Evolutionary conservation across 768 basidiomycete species (phyloP).

Genomic region (Termitomyces sp.): DNA sequence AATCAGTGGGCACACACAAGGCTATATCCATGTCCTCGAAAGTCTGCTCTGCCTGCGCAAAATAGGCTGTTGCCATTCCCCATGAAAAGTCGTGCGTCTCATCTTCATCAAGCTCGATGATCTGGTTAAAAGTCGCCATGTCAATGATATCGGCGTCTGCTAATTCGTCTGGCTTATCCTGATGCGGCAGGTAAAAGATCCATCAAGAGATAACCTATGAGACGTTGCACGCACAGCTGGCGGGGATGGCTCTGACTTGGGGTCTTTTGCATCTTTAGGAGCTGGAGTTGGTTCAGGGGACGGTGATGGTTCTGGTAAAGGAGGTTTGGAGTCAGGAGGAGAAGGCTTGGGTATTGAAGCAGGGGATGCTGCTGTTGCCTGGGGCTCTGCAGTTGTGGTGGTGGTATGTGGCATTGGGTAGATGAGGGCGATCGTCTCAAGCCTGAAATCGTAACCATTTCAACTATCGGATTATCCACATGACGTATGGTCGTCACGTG

Average conservation of each 20-base stretch:
- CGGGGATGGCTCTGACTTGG: background rate
- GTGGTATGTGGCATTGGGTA: conserved; percentile 5
- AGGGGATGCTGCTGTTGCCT: background rate
- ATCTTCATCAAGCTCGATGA: conserved; percentile 89
- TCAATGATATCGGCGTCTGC: conserved; percentile 50
- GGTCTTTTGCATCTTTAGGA: background rate
- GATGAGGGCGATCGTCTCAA: conserved; percentile 4
- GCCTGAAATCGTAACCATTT: background rate
- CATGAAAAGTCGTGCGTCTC: conserved; percentile 66
- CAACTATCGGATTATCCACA: conserved; percentile 18
- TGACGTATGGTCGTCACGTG: conserved; percentile 19
- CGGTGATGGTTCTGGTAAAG: background rate
- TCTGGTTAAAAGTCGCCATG: conserved; percentile 79
- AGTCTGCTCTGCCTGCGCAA: conserved; percentile 73
- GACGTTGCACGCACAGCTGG: conserved; percentile 6
- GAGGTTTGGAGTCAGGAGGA: conserved; percentile 4
- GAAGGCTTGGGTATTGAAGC: background rate
- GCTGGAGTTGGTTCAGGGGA: conserved; percentile 3
- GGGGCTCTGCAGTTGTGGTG: background rate
- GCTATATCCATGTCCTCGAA: conserved; percentile 76
- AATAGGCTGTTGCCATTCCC: conserved; percentile 79
- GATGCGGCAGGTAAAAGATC: conserved; percentile 2
- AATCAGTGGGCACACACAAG: conserved; percentile 55
- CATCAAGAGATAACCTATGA: conserved; percentile 6
- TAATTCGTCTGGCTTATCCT: conserved; percentile 5